Base-by-base conservation (phyloP, 2,329 filamentous ascomycete genomes). In the Pseudomassariella vexata region DNA sequence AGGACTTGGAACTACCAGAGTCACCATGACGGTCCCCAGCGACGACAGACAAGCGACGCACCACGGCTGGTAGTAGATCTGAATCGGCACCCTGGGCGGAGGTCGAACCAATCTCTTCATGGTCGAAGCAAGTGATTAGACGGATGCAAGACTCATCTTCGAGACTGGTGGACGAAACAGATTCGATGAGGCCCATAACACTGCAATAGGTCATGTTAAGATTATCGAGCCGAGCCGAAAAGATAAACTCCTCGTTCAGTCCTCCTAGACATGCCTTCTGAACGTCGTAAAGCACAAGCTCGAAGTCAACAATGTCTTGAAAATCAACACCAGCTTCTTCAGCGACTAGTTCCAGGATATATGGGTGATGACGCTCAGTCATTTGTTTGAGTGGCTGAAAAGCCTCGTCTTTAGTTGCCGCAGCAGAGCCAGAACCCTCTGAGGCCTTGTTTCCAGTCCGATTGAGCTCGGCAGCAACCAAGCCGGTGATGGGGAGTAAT, bases 121-220 rank as follows among this genome's bases (percentile, higher is more conserved):
- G 89, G 56, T 98, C 92, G 58, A 98, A 98, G 60, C 90, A 85
- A 21, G 88, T 83, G 45, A 94, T 82, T n/a, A 98, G 69, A 27
- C 92, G 86, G 51, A 96, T 95, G 12, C 77, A 82, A 4, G 76
- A 67, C 52, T 95, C 90, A 15, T 82, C 62, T 25, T 87, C 77
- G 18, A 96, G 73, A 5, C 82, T 73, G 4, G 68, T 63, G 9
- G 74, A 56, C 3, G 69, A 61, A 17, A 94, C 66, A 1, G 90
- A 95, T 42, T 82, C 73, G 48, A 96, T 87, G 35, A 98, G 69
- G 35, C 86, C 88, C 60, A 83, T 74, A 34, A 92, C 79, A 43
- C 85, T 83, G 65, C 92, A 96, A 66, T 88, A 96, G 8, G 90
- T 94, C 85, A 94, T 95, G 62, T 86, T 85, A 11, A 95, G 71